A percentile compares a stretch with the other conserved stretches of the same genome.
Conservation (phyloP, 805 yeast species). For the Debaryomyces castellii region DNA sequence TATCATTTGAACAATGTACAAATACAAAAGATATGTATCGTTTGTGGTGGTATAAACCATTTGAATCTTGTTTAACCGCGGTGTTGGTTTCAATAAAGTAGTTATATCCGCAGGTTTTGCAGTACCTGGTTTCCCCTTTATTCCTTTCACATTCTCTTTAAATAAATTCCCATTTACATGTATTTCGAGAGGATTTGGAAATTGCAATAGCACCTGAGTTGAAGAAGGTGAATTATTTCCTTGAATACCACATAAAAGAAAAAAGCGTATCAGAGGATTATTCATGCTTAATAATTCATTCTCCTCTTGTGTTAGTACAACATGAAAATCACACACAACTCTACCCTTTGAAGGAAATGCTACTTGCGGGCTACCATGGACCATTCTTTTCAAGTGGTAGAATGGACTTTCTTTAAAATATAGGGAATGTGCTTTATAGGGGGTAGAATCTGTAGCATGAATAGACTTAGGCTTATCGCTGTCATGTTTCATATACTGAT, state of each 20-base stretch:
- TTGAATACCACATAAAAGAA: slow-evolving; percentile 53
- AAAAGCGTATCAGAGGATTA: slow-evolving; percentile 33
- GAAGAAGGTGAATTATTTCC: slow-evolving; percentile 17
- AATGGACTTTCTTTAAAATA: slow-evolving; percentile 58
- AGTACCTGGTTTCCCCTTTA: slow-evolving; percentile 75
- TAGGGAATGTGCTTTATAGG: slow-evolving; percentile 37
- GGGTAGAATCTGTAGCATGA: slow-evolving; percentile 8
- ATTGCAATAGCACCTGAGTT: slow-evolving; percentile 47
- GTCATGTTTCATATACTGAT: slow-evolving; percentile 4
- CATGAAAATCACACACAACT: slow-evolving; percentile 29
- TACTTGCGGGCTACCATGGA: slow-evolving; percentile 49
- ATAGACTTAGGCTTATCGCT: slow-evolving; percentile 3
- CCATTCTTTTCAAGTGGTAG: slow-evolving; percentile 45
- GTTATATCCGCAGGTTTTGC: slow-evolving; percentile 83
- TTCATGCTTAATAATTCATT: slow-evolving; percentile 24
- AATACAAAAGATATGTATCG: slow-evolving; percentile 48
- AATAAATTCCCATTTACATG: slow-evolving; percentile 53
- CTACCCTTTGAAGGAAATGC: slow-evolving; percentile 48
- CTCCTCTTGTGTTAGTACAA: slow-evolving; percentile 47
- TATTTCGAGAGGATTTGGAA: slow-evolving; percentile 72
- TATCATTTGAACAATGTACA: slow-evolving; percentile 55
- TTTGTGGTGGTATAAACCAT: slow-evolving; percentile 60
- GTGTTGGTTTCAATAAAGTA: slow-evolving; percentile 26
- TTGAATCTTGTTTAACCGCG: slow-evolving; percentile 43
- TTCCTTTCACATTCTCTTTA: slow-evolving; percentile 63